Conservation (phyloP, 1,284 basidiomycete genomes). For the Cryptococcus maquisensis region DNA sequence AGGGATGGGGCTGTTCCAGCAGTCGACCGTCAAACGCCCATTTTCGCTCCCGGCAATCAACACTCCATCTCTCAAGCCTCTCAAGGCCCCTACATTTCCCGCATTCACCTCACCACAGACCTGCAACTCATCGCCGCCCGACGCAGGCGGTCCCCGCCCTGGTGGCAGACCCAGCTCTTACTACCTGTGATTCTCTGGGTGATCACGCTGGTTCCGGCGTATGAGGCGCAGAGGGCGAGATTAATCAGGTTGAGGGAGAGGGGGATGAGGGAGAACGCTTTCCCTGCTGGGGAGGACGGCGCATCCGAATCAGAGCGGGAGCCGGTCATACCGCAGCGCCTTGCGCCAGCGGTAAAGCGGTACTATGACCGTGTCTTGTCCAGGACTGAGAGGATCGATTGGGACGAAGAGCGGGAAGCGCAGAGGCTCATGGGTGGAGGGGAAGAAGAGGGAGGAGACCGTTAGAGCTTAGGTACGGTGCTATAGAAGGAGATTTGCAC, state of each 20-base stretch:
- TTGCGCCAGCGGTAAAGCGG: constrained; percentile 22
- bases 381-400: constrained; percentile 41
- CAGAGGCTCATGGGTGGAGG: constrained; percentile 38
- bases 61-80: constrained; percentile 3
- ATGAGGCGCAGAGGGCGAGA: constrained; percentile 32
- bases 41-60: neutral
- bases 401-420: constrained; percentile 46
- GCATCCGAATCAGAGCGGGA: constrained; percentile 1
- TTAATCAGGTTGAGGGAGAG: constrained; percentile 37
- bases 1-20: neutral
- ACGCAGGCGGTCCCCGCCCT: constrained; percentile 1
- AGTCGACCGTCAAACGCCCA: neutral
- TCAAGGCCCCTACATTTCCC: constrained; percentile 19
- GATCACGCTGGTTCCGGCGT: constrained; percentile 40
- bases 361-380: constrained; percentile 37
- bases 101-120: neutral
- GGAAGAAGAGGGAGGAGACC: constrained; percentile 27
- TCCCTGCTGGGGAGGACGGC: neutral
- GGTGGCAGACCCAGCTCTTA: constrained; percentile 26
- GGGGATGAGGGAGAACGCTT: constrained; percentile 28
- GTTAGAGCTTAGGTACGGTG: constrained; percentile 1
- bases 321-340: constrained; percentile 25
- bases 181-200: constrained; percentile 42
- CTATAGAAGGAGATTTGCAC: too few relatives aligned
- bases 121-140: too few relatives aligned